Conservation (phyloP, 805 yeast genomes). For the Metschnikowia dekortorum region DNA sequence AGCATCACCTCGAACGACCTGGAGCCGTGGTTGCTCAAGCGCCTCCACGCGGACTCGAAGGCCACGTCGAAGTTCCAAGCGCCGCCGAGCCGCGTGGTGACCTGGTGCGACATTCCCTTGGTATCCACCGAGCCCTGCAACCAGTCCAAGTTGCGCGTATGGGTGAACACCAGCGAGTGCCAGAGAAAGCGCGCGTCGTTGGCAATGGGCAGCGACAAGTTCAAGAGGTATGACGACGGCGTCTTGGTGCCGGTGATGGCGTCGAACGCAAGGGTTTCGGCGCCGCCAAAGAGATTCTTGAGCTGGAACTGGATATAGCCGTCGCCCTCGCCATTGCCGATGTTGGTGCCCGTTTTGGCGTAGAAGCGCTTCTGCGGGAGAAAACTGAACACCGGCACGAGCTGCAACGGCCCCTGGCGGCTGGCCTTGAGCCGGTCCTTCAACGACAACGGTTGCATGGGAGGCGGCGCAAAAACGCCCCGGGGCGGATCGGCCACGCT, state of each 20-base stretch:
- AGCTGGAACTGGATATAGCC: slow-evolving; percentile 77
- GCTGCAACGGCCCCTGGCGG: slow-evolving; percentile 11
- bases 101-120: slow-evolving; percentile 40
- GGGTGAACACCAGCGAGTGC: slow-evolving; percentile 38
- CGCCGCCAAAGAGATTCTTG: slow-evolving; percentile 55
- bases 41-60: slow-evolving; percentile 41
- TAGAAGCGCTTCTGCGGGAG: slow-evolving; percentile 64
- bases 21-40: slow-evolving; percentile 27
- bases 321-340: slow-evolving; percentile 96
- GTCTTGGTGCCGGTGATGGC: slow-evolving; percentile 49
- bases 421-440: neutral
- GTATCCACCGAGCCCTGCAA: slow-evolving; percentile 42
- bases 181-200: slow-evolving; percentile 38
- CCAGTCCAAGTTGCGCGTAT: slow-evolving; percentile 46
- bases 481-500: slow-evolving; percentile 11
- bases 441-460: neutral
- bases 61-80: slow-evolving; percentile 46
- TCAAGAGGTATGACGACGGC: slow-evolving; percentile 45
- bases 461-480: neutral
- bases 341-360: slow-evolving; percentile 90
- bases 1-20: slow-evolving; percentile 27
- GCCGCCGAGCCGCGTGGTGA: slow-evolving; percentile 33
- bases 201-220: slow-evolving; percentile 43
- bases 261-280: slow-evolving; percentile 47
- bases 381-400: slow-evolving; percentile 36